Evolutionary conservation across 805 yeast species (phyloP), one percentile per base, ranked within the genome.

Genomic region (Kockiozyma suomiensis): DNA sequence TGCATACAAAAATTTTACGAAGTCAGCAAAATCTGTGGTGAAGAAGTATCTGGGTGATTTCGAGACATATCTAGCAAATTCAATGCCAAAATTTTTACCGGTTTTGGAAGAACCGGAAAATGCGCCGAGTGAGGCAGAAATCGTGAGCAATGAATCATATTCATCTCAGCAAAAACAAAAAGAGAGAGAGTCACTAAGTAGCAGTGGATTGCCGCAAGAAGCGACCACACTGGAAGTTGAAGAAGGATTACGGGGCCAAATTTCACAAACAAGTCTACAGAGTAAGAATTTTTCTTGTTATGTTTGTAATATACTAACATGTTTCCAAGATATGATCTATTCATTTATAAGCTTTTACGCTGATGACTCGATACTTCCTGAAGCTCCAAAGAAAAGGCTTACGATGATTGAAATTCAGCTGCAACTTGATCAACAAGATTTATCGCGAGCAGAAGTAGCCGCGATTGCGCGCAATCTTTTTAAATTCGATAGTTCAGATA

Each of bases 71-170:
- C 25, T 56, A n/a, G 60, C 60, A 2, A n/a, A 35, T 25, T 13
- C 41, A 1, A 50, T 56, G 56, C 60, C 60, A 35, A 43, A 30
- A 15, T 56, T 56, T 50, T 50, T 37, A 15, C 56, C 50, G 13
- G 30, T 45, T 13, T 25, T 21, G 30, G 41, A 17, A 6, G 28
- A 30, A 8, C 50, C 35, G 3, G 45, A n/a, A 6, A 55, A 49
- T 15, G 40, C 3, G 26, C 40, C n/a, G 10, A n/a, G 25, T 6
- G 33, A 28, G 25, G 37, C 30, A 33, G 47, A 48, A 23, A 28
- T 48, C 19, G 32, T 40, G 52, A 37, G 47, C 8, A 38, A 49
- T 23, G 50, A 26, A 37, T 45, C 49, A 21, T 15, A 25, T 37
- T 19, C 33, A 35, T 13, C 13, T 45, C 17, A 21, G 25, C 32